These are phyloP conservation scores for Heterobasidion parviporum DNA, from an alignment of 1,284 basidiomycete species.

Conservation along the genomic window DNA sequence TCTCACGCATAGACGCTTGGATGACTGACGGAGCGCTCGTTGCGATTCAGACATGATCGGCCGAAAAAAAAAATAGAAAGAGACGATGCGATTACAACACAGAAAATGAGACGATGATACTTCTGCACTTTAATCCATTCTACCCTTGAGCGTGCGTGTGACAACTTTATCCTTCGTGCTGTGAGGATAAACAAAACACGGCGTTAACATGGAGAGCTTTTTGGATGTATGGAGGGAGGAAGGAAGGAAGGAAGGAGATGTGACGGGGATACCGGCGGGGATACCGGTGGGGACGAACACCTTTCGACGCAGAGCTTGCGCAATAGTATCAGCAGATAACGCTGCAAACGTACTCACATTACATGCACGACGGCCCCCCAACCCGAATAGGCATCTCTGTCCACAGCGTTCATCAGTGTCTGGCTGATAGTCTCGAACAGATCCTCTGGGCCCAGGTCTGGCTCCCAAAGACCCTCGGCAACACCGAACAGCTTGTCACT, in stretches of 20 bases:
- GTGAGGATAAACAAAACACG: background rate
- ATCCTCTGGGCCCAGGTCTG: conserved; percentile 92
- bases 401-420: conserved; percentile 90
- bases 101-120: background rate
- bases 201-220: too few species aligned
- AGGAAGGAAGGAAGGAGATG: too few species aligned
- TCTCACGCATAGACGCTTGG: too few species aligned
- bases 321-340: background rate
- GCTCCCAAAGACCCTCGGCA: conserved; percentile 98
- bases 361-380: conserved; percentile 96
- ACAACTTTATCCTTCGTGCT: background rate
- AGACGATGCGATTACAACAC: background rate
- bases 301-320: too few species aligned
- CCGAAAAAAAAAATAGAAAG: background rate
- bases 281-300: too few species aligned
- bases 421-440: conserved; percentile 98
- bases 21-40: too few species aligned
- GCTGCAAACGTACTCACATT: conserved; percentile 59
- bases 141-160: background rate
- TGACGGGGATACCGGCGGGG: too few species aligned
- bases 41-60: background rate
- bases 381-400: conserved; percentile 94
- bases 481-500: conserved; percentile 93
- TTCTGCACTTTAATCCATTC: background rate
- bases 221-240: too few species aligned